phyloP scores from a whole-genome alignment of 345 rosid species.

The Psidium guajava region DNA sequence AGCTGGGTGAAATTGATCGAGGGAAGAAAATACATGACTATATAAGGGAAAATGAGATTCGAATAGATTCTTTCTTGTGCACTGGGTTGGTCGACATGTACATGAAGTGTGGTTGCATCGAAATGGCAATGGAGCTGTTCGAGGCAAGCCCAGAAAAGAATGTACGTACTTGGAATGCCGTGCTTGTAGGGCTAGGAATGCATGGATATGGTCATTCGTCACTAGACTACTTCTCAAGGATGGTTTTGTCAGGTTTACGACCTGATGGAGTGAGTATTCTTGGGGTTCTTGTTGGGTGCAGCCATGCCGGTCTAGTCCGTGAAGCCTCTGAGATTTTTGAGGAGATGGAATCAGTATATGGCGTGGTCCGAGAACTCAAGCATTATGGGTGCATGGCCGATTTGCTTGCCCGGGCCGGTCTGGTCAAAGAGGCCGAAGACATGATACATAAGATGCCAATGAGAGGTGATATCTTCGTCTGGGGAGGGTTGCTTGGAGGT shows the following conservation, averaged over 20 bases:
- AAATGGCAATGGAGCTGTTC: slow-evolving; percentile 32
- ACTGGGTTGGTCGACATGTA: slow-evolving; percentile 61
- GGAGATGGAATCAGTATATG: slow-evolving; percentile 35
- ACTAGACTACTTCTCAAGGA: slow-evolving; percentile 34
- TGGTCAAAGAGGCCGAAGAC: slow-evolving; percentile 50
- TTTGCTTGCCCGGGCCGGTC: slow-evolving; percentile 61
- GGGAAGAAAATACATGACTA: slow-evolving; percentile 45
- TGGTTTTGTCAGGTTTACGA: slow-evolving; percentile 34
- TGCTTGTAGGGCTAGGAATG: slow-evolving; percentile 66
- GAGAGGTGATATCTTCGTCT: slow-evolving; percentile 42
- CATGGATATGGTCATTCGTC: slow-evolving; percentile 37
- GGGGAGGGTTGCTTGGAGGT: slow-evolving; percentile 77
- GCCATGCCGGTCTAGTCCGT: slow-evolving; percentile 55
- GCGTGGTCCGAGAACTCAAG: slow-evolving; percentile 38
- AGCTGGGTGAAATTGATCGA: slow-evolving; percentile 37
- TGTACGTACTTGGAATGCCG: slow-evolving; percentile 55
- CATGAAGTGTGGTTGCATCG: slow-evolving; percentile 54
- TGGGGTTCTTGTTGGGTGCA: slow-evolving; percentile 59
- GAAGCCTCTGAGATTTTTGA: slow-evolving; percentile 51
- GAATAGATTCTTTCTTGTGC: slow-evolving; percentile 43
- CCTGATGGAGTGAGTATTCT: slow-evolving; percentile 54
- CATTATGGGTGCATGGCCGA: slow-evolving; percentile 78
- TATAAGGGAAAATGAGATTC: slow-evolving; percentile 17
- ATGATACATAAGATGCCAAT: slow-evolving; percentile 46
- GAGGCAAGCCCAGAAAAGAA: slow-evolving; percentile 28